Base-by-base conservation (phyloP, 1,284 basidiomycete species). In the Cutaneotrichosporon dermatis region DNA sequence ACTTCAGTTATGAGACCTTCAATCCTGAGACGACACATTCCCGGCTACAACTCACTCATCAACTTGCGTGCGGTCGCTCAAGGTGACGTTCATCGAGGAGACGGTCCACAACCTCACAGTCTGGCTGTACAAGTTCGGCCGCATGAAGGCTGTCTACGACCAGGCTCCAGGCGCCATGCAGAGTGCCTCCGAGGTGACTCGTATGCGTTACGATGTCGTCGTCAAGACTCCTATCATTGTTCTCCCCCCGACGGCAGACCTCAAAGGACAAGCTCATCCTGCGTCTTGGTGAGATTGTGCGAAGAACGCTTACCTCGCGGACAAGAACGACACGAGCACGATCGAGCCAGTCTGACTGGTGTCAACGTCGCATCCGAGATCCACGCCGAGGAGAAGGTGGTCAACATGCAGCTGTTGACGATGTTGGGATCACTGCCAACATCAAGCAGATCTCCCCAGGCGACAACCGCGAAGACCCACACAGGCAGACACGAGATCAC, bases 1-100 rank as follows among this genome's bases (percentile, higher is more conserved):
- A 97, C 75, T 93, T 99, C 79, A 86, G 85, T 57, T 98, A 99
- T 77, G 89, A 97, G 77, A 99, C 93, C 0, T 95, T 87, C 77
- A 90, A 95, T 75, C 76, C 80, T 3, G 69, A 67, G 82, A 83
- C 40, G 60, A 69, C 6, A 81, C 82, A 1, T 90, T 91, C 75
- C 82, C 83, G 2, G 92, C 41, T 85, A 95, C 79, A 93, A 94
- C 76, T 93, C 93, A 4, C 86, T 88, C 5, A 81, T 99, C 59
- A 84, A 85, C 65, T 83, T 99, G 57, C 85, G 87, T 35, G 87
- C 91, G 13, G 4, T 97, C 96, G 1, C 82, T 99, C 71, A 91
- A 89, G 69, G 82, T 98, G 65, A 88, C 91, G 62, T 93, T 93
- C 76, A 82, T 96, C 60, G 90, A 96, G 71, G 83, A 88, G 64